Conservation (phyloP, 257 asterid genomes). For the Verbascum thapsus region DNA sequence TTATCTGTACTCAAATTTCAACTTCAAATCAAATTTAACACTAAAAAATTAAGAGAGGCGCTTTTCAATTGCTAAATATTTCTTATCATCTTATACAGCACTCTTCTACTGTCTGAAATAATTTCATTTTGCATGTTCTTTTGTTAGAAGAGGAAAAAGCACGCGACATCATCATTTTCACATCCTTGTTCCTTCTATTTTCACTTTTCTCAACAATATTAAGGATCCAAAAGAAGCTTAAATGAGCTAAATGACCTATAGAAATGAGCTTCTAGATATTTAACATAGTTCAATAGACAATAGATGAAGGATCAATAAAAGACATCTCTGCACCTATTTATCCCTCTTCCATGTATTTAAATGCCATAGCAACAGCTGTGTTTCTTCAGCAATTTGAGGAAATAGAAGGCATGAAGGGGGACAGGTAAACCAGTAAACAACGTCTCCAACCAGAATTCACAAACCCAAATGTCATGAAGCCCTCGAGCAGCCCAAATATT, state of each 20-base stretch:
- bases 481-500: background rate
- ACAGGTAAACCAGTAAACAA: too few relatives aligned
- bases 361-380: too few relatives aligned
- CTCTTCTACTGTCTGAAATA: too few relatives aligned
- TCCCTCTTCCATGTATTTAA: background rate
- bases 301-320: slow-evolving; percentile 2
- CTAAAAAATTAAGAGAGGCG: too few relatives aligned
- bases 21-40: too few relatives aligned
- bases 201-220: slow-evolving; percentile 15
- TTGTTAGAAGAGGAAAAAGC: background rate
- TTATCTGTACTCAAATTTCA: too few relatives aligned
- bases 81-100: too few relatives aligned
- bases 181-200: background rate
- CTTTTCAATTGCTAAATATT: too few relatives aligned
- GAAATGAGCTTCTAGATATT: background rate
- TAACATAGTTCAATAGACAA: background rate
- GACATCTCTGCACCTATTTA: slow-evolving; percentile 4
- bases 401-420: too few relatives aligned
- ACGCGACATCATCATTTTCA: slow-evolving; percentile 1
- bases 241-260: slow-evolving; percentile 3
- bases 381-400: too few relatives aligned
- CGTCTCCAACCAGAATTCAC: background rate
- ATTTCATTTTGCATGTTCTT: too few relatives aligned
- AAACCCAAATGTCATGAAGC: background rate
- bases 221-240: background rate